Base-by-base conservation (phyloP, 257 asterid species). In the Capsicum rhomboideum region DNA sequence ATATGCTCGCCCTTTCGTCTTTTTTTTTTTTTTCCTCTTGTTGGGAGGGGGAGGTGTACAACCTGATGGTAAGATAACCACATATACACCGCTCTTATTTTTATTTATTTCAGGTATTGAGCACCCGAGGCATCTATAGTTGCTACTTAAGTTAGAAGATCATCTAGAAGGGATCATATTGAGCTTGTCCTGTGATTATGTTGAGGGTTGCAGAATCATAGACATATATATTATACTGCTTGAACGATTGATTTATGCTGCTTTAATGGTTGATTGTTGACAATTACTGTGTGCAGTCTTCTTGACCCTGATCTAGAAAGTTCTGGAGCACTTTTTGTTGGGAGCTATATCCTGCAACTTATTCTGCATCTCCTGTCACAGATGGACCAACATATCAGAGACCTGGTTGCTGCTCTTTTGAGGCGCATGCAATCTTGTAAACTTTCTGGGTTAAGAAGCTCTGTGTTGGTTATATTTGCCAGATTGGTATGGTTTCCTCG, bases 241-340 rank as follows among this genome's bases (percentile, higher is more conserved):
- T 23, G 66, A 78, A 59, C 20, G 34, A 83, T 82, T 58, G 69
- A 83, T 82, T 34, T 28, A 52, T 50, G 69, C 82, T 64, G 40
- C 63, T 50, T 21, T 61, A 78, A 55, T 29, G 42, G 83, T 82
- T 68, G 63, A 83, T 82, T 40, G 13, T 42, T 88, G 31, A 26
- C 52, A 78, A 85, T 72, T 69, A 61, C 14, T 81, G 13, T 84
- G 52, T 85, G 91, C 95, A 96, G 99, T 92, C 98, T 96, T 87
- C 89, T 96, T 83, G 95, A 96, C 82, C 99, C 99, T 66, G 91
- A 90, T 80, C 78, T 95, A 88, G 98, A 94, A 85, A 93, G 98
- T 91, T 94, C 99, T 28, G 99, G 93, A 86, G 94, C 99, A 64
- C 97, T 94, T 83, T 97, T 94, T 84, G 97, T 92, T 83, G 99